A percentile compares a stretch with the other conserved stretches of the same genome.
Evolutionary conservation across 1,139 yeast genomes (phyloP).

Genomic region (Zygotorulaspora mrakii): DNA sequence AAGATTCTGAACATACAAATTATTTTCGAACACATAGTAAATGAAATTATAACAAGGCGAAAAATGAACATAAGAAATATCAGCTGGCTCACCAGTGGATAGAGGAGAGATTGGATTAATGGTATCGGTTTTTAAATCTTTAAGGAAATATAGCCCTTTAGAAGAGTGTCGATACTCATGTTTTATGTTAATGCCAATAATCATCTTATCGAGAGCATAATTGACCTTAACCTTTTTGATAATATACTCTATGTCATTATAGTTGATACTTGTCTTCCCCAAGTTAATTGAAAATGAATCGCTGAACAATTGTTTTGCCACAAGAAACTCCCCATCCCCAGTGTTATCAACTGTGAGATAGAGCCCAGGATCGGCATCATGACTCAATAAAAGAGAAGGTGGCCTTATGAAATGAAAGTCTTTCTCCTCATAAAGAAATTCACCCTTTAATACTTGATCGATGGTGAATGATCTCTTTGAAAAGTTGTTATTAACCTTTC

Average conservation of each 20-base stretch:
- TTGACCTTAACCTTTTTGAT: slow-evolving; percentile 30
- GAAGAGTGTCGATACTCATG: slow-evolving; percentile 77
- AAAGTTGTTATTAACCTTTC: background rate
- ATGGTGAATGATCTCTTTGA: slow-evolving; percentile 22
- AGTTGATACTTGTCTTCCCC: slow-evolving; percentile 26
- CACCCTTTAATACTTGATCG: slow-evolving; percentile 29
- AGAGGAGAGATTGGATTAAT: slow-evolving; percentile 43
- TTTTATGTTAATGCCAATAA: slow-evolving; percentile 36
- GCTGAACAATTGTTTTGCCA: slow-evolving; percentile 32
- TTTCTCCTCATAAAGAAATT: slow-evolving; percentile 25
- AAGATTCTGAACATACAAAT: slow-evolving; percentile 52
- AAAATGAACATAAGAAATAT: slow-evolving; percentile 58
- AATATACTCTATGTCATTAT: slow-evolving; percentile 23
- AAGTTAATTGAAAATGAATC: slow-evolving; percentile 17
- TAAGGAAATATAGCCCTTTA: slow-evolving; percentile 62
- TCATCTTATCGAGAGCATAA: slow-evolving; percentile 31
- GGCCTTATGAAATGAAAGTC: slow-evolving; percentile 36
- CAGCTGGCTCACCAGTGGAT: slow-evolving; percentile 28
- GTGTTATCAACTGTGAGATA: slow-evolving; percentile 26
- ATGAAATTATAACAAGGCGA: slow-evolving; percentile 67
- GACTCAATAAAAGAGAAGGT: slow-evolving; percentile 23
- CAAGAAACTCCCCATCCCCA: slow-evolving; percentile 22
- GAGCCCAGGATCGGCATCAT: slow-evolving; percentile 39
- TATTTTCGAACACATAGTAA: slow-evolving; percentile 66
- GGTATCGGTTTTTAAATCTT: slow-evolving; percentile 41